phyloP scores from a whole-genome alignment of 345 rosid species.

The Arabis hirsuta region DNA sequence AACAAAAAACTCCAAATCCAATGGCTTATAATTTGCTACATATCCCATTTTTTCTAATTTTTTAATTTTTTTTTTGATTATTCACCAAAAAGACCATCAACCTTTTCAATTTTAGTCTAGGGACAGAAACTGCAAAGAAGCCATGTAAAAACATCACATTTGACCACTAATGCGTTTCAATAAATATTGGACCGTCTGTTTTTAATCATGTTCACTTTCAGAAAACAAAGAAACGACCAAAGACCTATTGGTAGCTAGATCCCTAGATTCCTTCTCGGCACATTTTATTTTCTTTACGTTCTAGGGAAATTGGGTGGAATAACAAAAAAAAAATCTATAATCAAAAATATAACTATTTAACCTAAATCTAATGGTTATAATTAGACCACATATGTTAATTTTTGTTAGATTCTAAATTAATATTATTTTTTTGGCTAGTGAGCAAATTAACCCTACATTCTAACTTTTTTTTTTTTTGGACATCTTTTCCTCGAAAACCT shows the following conservation, averaged over 20 bases:
- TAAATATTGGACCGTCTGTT: constrained; percentile 1
- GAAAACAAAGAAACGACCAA: constrained; percentile 15
- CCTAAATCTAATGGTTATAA: too few relatives aligned
- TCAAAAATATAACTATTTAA: too few relatives aligned
- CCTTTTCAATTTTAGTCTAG: constrained; percentile 12
- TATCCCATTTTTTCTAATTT: too few relatives aligned
- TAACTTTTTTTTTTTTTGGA: not conserved
- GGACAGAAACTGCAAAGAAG: constrained; percentile 30
- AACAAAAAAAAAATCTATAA: too few relatives aligned
- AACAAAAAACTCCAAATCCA: too few relatives aligned
- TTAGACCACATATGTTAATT: too few relatives aligned
- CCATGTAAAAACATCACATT: constrained; percentile 23
- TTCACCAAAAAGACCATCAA: not conserved
- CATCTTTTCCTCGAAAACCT: constrained; percentile 2
- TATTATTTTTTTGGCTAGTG: too few relatives aligned
- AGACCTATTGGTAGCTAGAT: constrained; percentile 33
- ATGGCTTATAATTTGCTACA: too few relatives aligned
- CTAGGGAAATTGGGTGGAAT: too few relatives aligned
- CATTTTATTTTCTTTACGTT: not conserved
- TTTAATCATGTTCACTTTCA: constrained; percentile 20
- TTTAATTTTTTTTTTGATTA: too few relatives aligned
- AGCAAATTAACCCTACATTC: too few relatives aligned
- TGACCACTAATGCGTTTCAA: constrained; percentile 5
- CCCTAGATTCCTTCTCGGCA: constrained; percentile 33
- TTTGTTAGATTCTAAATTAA: too few relatives aligned